Evolutionary conservation across 2,329 filamentous ascomycete species (phyloP).

Genomic region (Rhinocladiella mackenziei): DNA sequence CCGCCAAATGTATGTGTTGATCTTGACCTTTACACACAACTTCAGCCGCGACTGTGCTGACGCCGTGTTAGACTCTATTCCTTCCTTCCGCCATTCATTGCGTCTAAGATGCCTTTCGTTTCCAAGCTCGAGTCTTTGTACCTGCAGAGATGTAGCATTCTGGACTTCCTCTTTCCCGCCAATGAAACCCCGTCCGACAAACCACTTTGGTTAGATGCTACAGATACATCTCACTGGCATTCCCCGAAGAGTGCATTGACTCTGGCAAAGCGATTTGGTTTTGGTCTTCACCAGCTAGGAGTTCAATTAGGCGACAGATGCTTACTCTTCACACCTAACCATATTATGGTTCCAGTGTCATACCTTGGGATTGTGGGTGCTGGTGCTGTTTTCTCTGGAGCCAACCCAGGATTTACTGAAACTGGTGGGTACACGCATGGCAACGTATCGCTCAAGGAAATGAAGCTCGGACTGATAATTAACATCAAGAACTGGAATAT

Average conservation of each 20-base stretch:
- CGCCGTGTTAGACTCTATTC: too few species aligned
- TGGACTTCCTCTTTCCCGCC: slow-evolving; percentile 22
- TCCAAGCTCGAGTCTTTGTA: too few species aligned
- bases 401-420: slow-evolving; percentile 61
- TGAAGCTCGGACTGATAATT: too few species aligned
- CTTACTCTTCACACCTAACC: slow-evolving; percentile 61
- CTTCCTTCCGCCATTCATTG: too few species aligned
- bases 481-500: slow-evolving; percentile 65
- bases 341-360: slow-evolving; percentile 63
- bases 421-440: too few species aligned
- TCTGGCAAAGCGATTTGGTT: slow-evolving; percentile 52
- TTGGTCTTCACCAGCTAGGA: slow-evolving; percentile 47
- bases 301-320: slow-evolving; percentile 52
- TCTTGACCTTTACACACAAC: too few species aligned
- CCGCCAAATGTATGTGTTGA: too few species aligned
- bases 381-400: slow-evolving; percentile 57
- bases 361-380: slow-evolving; percentile 54
- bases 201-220: slow-evolving; percentile 54
- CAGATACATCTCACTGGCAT: slow-evolving; percentile 43
- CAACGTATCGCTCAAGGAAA: too few species aligned
- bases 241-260: slow-evolving; percentile 47
- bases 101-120: too few species aligned
- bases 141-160: too few species aligned
- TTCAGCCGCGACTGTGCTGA: too few species aligned
- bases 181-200: slow-evolving; percentile 32